These are phyloP conservation scores for Cutaneotrichosporon dermatis DNA, from an alignment of 1,284 basidiomycete species.

Conservation along the genomic window DNA sequence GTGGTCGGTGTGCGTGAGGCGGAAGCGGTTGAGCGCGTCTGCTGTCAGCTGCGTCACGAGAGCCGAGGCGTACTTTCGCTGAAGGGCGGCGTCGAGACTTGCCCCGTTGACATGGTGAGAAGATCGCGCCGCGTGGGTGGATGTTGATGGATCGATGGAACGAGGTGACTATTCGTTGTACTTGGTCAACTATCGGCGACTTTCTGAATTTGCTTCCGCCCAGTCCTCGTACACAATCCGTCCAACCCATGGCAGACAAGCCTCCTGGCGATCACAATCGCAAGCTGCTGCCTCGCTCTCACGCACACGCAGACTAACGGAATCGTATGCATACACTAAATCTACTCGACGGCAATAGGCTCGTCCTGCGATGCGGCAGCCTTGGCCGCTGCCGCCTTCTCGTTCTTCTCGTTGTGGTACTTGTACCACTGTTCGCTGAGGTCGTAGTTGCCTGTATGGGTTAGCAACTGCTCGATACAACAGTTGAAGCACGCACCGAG, in stretches of 20 bases:
- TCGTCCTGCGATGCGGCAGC: conserved; percentile 19
- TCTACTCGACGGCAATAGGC: conserved; percentile 42
- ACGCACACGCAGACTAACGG: not conserved
- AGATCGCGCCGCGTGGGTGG: not conserved
- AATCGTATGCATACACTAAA: conserved; percentile 21
- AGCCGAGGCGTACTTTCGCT: conserved; percentile 24
- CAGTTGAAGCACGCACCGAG: conserved; percentile 59
- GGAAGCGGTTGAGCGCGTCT: conserved; percentile 42
- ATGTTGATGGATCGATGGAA: not conserved
- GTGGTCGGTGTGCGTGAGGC: conserved; percentile 40
- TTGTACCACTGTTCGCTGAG: conserved; percentile 50
- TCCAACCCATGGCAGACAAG: no score
- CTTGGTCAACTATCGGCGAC: no score
- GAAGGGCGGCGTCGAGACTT: conserved; percentile 1
- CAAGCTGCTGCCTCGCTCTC: no score
- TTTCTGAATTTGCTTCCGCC: no score
- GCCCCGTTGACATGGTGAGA: not conserved
- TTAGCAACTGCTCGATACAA: no score
- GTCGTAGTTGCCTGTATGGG: conserved; percentile 46
- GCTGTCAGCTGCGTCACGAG: conserved; percentile 9
- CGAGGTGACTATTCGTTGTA: not conserved
- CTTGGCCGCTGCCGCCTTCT: conserved; percentile 14
- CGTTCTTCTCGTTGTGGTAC: conserved; percentile 48
- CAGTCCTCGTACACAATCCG: no score
- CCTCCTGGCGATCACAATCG: no score